Evolutionary conservation across 2,329 filamentous ascomycete species (phyloP).

Genomic region (Akanthomyces uredinophilus): DNA sequence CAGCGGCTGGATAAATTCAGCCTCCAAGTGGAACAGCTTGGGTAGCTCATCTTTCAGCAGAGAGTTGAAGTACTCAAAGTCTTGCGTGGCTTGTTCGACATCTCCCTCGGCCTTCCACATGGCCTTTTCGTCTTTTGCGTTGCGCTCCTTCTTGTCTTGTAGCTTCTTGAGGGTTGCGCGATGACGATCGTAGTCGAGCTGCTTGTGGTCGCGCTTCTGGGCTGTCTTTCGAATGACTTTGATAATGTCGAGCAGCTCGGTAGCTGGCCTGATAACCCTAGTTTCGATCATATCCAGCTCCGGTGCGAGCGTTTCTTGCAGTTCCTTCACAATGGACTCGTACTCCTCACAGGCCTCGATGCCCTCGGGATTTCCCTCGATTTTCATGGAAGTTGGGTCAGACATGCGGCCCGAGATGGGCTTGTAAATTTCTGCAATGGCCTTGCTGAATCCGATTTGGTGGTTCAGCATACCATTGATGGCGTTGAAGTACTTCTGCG

Average conservation of each 20-base stretch:
- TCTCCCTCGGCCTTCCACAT: slow-evolving; percentile 94
- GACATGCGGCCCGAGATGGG: slow-evolving; percentile 95
- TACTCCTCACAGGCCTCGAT: slow-evolving; percentile 97
- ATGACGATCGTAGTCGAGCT: slow-evolving; percentile 91
- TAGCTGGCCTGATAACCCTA: slow-evolving; percentile 84
- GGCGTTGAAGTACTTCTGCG: slow-evolving; percentile 93
- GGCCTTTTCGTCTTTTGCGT: slow-evolving; percentile 93
- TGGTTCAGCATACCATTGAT: slow-evolving; percentile 97
- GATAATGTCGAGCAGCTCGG: slow-evolving; percentile 90
- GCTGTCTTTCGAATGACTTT: slow-evolving; percentile 89
- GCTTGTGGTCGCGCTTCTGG: slow-evolving; percentile 91
- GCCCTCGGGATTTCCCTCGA: slow-evolving; percentile 85
- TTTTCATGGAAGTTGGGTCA: slow-evolving; percentile 76
- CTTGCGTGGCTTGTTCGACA: slow-evolving; percentile 84
- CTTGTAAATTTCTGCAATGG: slow-evolving; percentile 95
- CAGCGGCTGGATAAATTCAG: slow-evolving; percentile 90
- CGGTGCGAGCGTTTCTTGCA: slow-evolving; percentile 81
- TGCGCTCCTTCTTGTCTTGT: slow-evolving; percentile 96
- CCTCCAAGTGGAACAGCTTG: slow-evolving; percentile 81
- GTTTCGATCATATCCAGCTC: slow-evolving; percentile 97
- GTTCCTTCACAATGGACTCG: slow-evolving; percentile 80
- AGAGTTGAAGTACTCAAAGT: slow-evolving; percentile 98
- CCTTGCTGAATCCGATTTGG: slow-evolving; percentile 97
- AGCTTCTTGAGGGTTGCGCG: slow-evolving; percentile 82
- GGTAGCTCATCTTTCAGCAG: slow-evolving; percentile 93